These are phyloP conservation scores for Solanum chilense DNA, from an alignment of 257 asterid species.

Conservation along the genomic window DNA sequence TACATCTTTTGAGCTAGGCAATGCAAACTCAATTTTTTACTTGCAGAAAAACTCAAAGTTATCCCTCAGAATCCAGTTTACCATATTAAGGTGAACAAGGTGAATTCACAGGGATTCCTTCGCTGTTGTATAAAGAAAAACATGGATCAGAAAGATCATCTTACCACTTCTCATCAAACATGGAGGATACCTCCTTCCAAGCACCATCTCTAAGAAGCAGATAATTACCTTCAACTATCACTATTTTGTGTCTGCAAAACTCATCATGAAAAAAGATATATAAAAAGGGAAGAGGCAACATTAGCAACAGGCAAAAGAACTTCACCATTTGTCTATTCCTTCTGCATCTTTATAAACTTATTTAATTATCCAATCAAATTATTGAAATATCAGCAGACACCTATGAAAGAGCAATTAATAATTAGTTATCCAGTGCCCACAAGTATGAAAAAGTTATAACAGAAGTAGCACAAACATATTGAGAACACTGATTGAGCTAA, in stretches of 20 bases:
- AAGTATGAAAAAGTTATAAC: not conserved
- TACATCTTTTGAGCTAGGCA: not conserved
- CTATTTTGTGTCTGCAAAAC: constrained; percentile 73
- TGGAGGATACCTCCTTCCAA: constrained; percentile 71
- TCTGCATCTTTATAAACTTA: not conserved
- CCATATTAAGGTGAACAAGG: not conserved
- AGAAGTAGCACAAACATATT: not conserved
- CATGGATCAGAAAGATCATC: not conserved
- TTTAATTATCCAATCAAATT: not conserved
- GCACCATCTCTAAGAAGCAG: constrained; percentile 60
- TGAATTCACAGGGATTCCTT: not conserved
- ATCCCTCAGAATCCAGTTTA: not conserved
- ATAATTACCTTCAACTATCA: constrained; percentile 92
- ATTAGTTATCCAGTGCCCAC: not conserved
- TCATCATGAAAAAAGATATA: not conserved
- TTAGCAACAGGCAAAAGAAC: not conserved
- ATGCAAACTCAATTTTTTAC: not conserved
- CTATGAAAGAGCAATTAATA: not conserved
- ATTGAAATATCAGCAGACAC: not conserved
- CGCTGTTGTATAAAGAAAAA: not conserved
- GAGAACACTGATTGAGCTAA: not conserved
- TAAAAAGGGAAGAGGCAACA: not conserved
- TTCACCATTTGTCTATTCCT: not conserved
- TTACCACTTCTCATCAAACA: constrained; percentile 89
- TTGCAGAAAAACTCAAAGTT: not conserved